Conservation (phyloP, 192 early-diverging fungal species). For the Haplosporangium gracile region DNA sequence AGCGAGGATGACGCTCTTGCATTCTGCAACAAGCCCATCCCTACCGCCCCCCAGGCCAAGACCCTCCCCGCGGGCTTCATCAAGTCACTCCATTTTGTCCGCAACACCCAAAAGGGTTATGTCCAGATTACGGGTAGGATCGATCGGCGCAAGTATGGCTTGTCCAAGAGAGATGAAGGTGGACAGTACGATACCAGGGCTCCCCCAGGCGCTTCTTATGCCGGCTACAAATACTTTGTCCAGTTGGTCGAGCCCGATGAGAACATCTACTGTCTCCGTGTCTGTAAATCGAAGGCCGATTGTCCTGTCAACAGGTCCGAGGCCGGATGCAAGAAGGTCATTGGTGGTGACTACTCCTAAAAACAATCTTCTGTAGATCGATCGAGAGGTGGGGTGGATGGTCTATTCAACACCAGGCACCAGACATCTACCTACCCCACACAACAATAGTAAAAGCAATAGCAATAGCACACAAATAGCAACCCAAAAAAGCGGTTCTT, state of each 20-base stretch:
- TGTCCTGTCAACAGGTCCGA: conserved; percentile 29
- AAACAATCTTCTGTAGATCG: no score
- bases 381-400: no score
- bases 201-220: conserved; percentile 39
- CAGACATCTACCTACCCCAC: background rate
- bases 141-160: conserved; percentile 26
- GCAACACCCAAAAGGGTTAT: conserved; percentile 39
- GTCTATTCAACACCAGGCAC: background rate
- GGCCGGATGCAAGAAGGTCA: conserved; percentile 35
- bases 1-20: conserved; percentile 21
- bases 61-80: conserved; percentile 46
- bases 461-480: conserved; percentile 1
- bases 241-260: conserved; percentile 58
- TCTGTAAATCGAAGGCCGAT: conserved; percentile 45
- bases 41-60: conserved; percentile 50
- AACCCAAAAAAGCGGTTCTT: background rate
- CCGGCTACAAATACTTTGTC: conserved; percentile 49
- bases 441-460: no score
- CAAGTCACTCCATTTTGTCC: conserved; percentile 54
- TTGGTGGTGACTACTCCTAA: conserved; percentile 39
- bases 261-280: conserved; percentile 62
- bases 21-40: conserved; percentile 26
- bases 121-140: conserved; percentile 66
- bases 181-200: conserved; percentile 57
- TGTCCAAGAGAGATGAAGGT: conserved; percentile 43